Percentiles rank a stretch among this genome's conserved stretches.
Evolutionary conservation across 192 early-diverging fungal genomes (phyloP).

Genomic region (Coemansia sp.): DNA sequence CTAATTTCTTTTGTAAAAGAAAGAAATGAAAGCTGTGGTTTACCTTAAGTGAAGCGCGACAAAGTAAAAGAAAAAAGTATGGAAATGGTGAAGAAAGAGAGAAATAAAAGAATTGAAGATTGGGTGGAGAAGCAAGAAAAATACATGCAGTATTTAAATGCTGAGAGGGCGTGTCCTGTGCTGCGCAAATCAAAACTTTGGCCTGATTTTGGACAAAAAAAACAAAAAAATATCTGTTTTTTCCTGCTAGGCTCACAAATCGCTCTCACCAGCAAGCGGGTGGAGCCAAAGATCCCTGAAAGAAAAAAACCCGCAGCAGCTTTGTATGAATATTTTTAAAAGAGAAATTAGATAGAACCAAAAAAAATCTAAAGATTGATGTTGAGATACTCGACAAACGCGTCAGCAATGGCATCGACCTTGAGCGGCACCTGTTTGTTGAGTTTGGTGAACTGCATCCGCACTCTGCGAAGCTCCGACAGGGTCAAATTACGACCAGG

Average conservation of each 20-base stretch:
- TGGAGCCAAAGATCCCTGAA: no score
- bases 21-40: no score
- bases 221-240: no score
- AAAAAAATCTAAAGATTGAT: constrained; percentile 63
- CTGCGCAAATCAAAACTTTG: neutral
- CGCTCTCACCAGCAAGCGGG: no score
- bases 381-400: constrained; percentile 93
- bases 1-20: no score
- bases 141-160: neutral
- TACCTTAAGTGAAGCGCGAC: no score
- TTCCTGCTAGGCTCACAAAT: no score
- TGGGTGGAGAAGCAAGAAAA: neutral
- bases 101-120: no score
- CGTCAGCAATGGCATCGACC: constrained; percentile 69
- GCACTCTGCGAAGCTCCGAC: constrained; percentile 75
- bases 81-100: no score
- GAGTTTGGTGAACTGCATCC: constrained; percentile 82
- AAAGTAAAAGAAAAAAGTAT: no score
- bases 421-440: constrained; percentile 83
- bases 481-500: constrained; percentile 75
- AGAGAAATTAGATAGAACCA: no score
- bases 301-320: neutral
- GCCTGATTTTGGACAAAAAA: neutral
- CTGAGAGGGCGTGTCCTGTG: neutral
- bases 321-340: no score